Evolutionary conservation across 2,329 filamentous ascomycete species (phyloP).

Genomic region (Teratosphaeria gauchensis): DNA sequence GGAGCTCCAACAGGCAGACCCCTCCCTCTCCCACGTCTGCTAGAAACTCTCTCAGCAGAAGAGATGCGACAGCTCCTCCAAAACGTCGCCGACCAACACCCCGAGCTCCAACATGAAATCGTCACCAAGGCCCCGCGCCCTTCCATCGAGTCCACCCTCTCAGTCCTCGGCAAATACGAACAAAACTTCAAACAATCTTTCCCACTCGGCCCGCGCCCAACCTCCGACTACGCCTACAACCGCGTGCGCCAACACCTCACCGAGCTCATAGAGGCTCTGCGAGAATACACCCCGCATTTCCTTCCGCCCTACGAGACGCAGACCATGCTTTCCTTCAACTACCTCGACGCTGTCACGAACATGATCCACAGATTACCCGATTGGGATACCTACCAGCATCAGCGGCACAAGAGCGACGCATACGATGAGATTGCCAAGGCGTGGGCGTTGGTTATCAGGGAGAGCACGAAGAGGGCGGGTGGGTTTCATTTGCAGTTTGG

Average conservation of each 20-base stretch:
- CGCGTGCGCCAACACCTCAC: slow-evolving; percentile 72
- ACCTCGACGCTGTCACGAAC: slow-evolving; percentile 80
- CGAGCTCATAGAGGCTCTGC: slow-evolving; percentile 76
- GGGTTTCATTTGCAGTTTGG: slow-evolving; percentile 83
- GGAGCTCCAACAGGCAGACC: slow-evolving; percentile 57
- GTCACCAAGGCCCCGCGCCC: slow-evolving; percentile 78
- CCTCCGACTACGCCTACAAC: slow-evolving; percentile 90
- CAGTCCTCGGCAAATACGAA: slow-evolving; percentile 75
- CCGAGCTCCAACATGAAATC: slow-evolving; percentile 76
- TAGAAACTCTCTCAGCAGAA: slow-evolving; percentile 82
- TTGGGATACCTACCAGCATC: slow-evolving; percentile 82
- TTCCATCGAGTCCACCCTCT: slow-evolving; percentile 67
- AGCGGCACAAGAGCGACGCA: slow-evolving; percentile 85
- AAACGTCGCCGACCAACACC: slow-evolving; percentile 81
- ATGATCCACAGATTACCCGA: slow-evolving; percentile 82
- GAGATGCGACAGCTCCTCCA: slow-evolving; percentile 81
- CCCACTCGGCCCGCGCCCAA: slow-evolving; percentile 73
- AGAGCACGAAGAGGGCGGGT: slow-evolving; percentile 81
- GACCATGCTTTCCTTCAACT: slow-evolving; percentile 71
- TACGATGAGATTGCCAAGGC: slow-evolving; percentile 94
- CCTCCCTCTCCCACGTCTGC: slow-evolving; percentile 62
- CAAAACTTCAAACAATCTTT: slow-evolving; percentile 66
- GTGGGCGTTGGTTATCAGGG: slow-evolving; percentile 83
- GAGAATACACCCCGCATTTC: slow-evolving; percentile 92
- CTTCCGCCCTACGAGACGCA: slow-evolving; percentile 84